phyloP scores from a whole-genome alignment of 108 stramenopile genomes.

The Seminavis robusta region DNA sequence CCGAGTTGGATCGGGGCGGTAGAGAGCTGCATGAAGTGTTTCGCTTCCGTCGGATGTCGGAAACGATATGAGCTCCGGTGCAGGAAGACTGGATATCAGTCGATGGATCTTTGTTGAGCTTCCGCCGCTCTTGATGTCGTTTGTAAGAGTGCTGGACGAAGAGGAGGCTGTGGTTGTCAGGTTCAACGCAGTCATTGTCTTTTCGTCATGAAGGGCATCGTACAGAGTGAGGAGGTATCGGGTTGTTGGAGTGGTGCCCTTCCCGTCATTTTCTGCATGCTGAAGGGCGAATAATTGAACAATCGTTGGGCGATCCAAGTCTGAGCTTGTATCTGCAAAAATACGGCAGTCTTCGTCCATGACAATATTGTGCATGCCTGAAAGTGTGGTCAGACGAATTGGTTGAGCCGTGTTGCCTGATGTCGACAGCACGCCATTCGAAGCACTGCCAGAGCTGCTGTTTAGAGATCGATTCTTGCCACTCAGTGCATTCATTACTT shows the following conservation, averaged over 20 bases:
- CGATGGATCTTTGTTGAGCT: too few relatives aligned
- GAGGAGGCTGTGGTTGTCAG: too few relatives aligned
- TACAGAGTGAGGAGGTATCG: slow-evolving; percentile 30
- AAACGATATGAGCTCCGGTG: slow-evolving; percentile 59
- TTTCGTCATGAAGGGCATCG: slow-evolving; percentile 45
- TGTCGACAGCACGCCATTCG: background rate
- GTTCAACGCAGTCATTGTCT: too few relatives aligned
- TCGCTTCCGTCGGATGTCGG: slow-evolving; percentile 52
- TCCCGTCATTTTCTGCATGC: too few relatives aligned
- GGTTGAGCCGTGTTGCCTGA: slow-evolving; percentile 10
- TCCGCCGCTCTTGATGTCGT: too few relatives aligned
- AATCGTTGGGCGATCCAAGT: slow-evolving; percentile 49
- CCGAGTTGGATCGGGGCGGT: slow-evolving; percentile 63
- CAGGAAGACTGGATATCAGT: slow-evolving; percentile 21
- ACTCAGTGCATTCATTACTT: slow-evolving; percentile 57
- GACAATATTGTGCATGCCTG: slow-evolving; percentile 66
- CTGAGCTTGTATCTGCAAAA: slow-evolving; percentile 59
- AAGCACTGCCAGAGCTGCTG: background rate
- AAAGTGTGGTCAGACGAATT: slow-evolving; percentile 43
- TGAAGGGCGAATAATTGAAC: slow-evolving; percentile 40
- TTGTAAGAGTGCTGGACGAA: too few relatives aligned
- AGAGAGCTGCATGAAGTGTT: slow-evolving; percentile 76
- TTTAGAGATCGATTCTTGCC: too few relatives aligned
- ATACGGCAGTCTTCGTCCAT: slow-evolving; percentile 59
- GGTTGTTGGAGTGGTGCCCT: slow-evolving; percentile 2